Evolutionary conservation across 768 basidiomycete species (phyloP).

Genomic region (Hypholoma fasciculare): DNA sequence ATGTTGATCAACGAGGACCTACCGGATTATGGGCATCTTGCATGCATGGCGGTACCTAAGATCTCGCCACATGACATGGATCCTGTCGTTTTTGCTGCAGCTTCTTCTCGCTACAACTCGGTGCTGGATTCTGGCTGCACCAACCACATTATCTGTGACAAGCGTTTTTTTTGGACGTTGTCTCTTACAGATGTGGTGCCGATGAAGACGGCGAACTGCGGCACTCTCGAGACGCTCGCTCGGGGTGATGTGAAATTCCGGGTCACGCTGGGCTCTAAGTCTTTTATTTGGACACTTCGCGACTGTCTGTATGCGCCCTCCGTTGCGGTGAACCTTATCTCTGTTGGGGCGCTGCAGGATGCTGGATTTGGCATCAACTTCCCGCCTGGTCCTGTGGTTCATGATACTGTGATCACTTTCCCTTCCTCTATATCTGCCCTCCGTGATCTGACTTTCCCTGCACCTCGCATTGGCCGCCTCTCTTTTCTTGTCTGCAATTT

Average conservation of each 20-base stretch:
- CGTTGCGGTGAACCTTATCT: conserved; percentile 10
- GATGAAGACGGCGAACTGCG: conserved; percentile 12
- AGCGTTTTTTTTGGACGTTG: conserved; percentile 6
- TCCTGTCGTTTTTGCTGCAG: background rate
- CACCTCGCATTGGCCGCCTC: background rate
- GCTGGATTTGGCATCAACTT: background rate
- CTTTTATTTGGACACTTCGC: conserved; percentile 2
- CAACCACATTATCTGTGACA: conserved; percentile 8
- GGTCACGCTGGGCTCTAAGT: background rate
- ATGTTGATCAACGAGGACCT: background rate
- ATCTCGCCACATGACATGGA: background rate
- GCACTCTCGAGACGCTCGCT: background rate
- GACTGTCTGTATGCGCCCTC: conserved; percentile 9
- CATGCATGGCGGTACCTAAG: background rate
- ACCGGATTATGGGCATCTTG: background rate
- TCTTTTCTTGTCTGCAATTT: background rate
- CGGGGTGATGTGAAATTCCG: conserved; percentile 4
- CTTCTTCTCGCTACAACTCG: background rate
- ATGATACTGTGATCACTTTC: background rate
- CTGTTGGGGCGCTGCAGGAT: background rate
- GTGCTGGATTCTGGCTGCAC: conserved; percentile 11
- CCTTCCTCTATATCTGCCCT: background rate
- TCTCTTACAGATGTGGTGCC: background rate
- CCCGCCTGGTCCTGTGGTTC: background rate
- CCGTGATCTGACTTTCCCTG: background rate